A percentile compares a stretch with the other conserved stretches of the same genome.
phyloP scores from a whole-genome alignment of 1,139 yeast genomes.

The Dujonia santamariae region DNA sequence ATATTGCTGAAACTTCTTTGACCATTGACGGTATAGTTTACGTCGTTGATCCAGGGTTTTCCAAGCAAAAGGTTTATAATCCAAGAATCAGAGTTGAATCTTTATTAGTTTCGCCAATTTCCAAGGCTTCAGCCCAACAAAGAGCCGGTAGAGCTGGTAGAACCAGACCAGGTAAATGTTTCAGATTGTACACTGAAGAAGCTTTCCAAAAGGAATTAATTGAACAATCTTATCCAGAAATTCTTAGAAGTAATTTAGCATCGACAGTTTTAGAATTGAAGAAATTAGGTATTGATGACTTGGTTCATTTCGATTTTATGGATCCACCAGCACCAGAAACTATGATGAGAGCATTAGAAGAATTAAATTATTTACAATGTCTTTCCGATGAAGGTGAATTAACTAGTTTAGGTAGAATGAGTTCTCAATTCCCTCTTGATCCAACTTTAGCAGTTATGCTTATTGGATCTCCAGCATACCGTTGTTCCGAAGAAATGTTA shows the following conservation, averaged over 20 bases:
- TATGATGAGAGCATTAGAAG: slow-evolving; percentile 98
- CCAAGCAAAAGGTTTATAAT: slow-evolving; percentile 94
- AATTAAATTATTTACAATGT: slow-evolving; percentile 84
- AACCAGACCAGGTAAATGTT: slow-evolving; percentile 97
- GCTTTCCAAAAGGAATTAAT: slow-evolving; percentile 92
- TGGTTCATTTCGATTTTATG: slow-evolving; percentile 97
- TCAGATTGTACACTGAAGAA: slow-evolving; percentile 92
- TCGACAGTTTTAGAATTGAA: slow-evolving; percentile 90
- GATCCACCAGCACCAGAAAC: slow-evolving; percentile 99
- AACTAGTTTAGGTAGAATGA: slow-evolving; percentile 83
- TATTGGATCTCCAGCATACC: slow-evolving; percentile 79
- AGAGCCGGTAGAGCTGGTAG: slow-evolving; percentile 99
- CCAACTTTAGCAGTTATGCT: slow-evolving; percentile 94
- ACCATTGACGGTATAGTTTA: slow-evolving; percentile 97
- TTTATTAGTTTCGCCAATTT: slow-evolving; percentile 88
- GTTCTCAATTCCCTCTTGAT: slow-evolving; percentile 92
- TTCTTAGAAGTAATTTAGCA: slow-evolving; percentile 84
- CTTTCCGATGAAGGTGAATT: slow-evolving; percentile 89
- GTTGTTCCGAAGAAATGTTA: slow-evolving; percentile 85
- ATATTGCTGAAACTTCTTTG: slow-evolving; percentile 96
- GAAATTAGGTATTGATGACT: slow-evolving; percentile 90
- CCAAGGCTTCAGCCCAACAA: slow-evolving; percentile 97
- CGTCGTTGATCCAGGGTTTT: slow-evolving; percentile 96
- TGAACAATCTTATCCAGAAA: slow-evolving; percentile 95
- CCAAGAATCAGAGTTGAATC: slow-evolving; percentile 97